Conservation (phyloP, 2,329 filamentous ascomycete species). For the Drechslerella coelobrocha region DNA sequence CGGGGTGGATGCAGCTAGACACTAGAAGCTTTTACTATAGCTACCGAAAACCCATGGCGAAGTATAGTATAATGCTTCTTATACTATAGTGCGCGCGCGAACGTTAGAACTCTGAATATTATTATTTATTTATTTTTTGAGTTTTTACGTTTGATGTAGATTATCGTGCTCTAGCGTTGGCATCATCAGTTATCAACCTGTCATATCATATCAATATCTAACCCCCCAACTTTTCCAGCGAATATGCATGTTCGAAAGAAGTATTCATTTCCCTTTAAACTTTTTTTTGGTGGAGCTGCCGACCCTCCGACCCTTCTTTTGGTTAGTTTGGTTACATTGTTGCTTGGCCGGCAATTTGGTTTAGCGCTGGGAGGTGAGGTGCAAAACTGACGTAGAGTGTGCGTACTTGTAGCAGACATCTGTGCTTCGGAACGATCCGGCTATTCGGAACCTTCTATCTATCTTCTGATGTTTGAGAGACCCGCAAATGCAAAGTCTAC, state of each 20-base stretch:
- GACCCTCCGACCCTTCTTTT: too few species aligned
- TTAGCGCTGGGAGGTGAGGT: neutral
- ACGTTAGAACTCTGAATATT: too few species aligned
- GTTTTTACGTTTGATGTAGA: too few species aligned
- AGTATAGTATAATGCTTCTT: neutral
- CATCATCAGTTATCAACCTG: neutral
- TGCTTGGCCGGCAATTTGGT: too few species aligned
- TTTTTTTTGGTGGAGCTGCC: too few species aligned
- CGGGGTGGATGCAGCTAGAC: too few species aligned
- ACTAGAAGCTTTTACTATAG: too few species aligned
- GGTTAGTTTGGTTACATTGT: too few species aligned
- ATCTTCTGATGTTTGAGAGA: constrained; percentile 19
- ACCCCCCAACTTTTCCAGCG: neutral
- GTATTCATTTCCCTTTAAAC: too few species aligned
- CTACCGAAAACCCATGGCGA: neutral
- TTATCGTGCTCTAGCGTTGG: neutral
- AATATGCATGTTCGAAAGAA: too few species aligned
- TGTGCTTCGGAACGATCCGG: constrained; percentile 46
- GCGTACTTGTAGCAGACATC: neutral
- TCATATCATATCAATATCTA: neutral
- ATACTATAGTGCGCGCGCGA: too few species aligned
- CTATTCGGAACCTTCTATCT: constrained; percentile 25
- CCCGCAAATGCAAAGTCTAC: constrained; percentile 10
- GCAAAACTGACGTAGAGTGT: neutral
- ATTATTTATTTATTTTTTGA: too few species aligned